Evolutionary conservation across 345 rosid species (phyloP), one percentile per base, ranked within the genome.

Genomic region (Citrus inodora): DNA sequence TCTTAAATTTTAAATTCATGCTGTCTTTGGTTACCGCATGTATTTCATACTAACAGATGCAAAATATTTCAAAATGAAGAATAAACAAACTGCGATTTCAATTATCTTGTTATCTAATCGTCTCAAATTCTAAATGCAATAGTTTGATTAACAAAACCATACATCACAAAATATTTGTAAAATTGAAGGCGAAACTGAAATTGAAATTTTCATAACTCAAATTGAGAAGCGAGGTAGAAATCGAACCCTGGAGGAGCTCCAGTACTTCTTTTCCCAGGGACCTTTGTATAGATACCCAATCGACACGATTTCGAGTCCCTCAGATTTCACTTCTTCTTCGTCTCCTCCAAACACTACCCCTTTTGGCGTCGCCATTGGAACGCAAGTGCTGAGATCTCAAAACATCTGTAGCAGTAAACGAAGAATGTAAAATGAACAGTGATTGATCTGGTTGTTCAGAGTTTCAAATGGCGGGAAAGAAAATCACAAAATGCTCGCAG

Each of bases 171-270:
- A 67, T 59, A 63, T 53, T 27, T 3, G 19, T 19, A 27, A 56
- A 19, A 17, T 28, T 5, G 30, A 46, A 71, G 48, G 35, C 22
- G 16, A 60, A 46, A 32, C 13, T 1, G 2, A 28, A 10, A 71
- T 16, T 27, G 5, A 56, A 42, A 58, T 6, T 3, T 21, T 11
- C n/a, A 38, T 37, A 62, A 40, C 4, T 1, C 56, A 4, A 21
- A 32, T 48, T 8, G 6, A 19, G 16, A 6, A 42, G 56, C 42
- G 6, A 61, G 33, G 73, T 11, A 53, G 75, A 75, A 78, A 75
- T 42, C 91, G 17, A 90, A 93, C 99, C 98, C 99, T 91, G 85
- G 98, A 92, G 70, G 88, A 89, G 88, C 97, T 95, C 97, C 97
- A 95, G 84, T 88, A 93, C 89, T 93, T 93, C 91, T 93, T 93